Percentiles rank a stretch among this genome's conserved stretches.
Conservation (phyloP, 345 rosid species). For the Melaleuca alternifolia region DNA sequence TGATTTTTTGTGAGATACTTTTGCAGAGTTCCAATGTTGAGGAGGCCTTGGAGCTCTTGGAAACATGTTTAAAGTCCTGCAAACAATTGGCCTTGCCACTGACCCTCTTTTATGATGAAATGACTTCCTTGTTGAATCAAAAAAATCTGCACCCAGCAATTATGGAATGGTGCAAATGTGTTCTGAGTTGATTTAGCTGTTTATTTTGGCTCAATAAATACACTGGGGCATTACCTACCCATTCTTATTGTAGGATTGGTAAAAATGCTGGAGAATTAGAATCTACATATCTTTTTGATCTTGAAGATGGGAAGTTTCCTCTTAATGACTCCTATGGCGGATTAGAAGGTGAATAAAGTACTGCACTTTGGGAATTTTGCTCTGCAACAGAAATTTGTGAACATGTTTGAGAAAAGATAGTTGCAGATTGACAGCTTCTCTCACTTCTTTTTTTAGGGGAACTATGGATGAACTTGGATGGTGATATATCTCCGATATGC, state of each 20-base stretch:
- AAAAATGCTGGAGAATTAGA: conserved; percentile 77
- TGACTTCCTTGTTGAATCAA: conserved; percentile 36
- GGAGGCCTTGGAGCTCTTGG: conserved; percentile 72
- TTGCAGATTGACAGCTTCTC: neutral
- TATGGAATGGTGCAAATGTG: conserved; percentile 56
- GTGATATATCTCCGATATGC: conserved; percentile 75
- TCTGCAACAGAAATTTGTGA: neutral
- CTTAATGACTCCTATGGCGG: conserved; percentile 28
- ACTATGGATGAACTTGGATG: conserved; percentile 92
- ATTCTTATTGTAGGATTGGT: conserved; percentile 42
- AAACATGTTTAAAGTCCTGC: conserved; percentile 60
- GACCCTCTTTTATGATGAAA: conserved; percentile 68
- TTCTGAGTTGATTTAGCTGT: neutral
- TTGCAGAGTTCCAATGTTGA: conserved; percentile 51
- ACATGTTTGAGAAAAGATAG: neutral
- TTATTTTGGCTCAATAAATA: neutral
- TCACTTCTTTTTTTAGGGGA: conserved; percentile 38
- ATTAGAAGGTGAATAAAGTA: conserved; percentile 49
- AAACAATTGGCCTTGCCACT: conserved; percentile 41
- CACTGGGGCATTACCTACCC: neutral
- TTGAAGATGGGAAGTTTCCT: conserved; percentile 46
- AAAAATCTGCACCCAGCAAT: conserved; percentile 57
- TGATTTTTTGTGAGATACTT: neutral
- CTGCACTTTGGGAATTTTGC: neutral
- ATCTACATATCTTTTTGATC: conserved; percentile 58